A percentile compares a stretch with the other conserved stretches of the same genome.
Conservation (phyloP, 352 stramenopile species). For the Phytopythium chamaehyphon region DNA sequence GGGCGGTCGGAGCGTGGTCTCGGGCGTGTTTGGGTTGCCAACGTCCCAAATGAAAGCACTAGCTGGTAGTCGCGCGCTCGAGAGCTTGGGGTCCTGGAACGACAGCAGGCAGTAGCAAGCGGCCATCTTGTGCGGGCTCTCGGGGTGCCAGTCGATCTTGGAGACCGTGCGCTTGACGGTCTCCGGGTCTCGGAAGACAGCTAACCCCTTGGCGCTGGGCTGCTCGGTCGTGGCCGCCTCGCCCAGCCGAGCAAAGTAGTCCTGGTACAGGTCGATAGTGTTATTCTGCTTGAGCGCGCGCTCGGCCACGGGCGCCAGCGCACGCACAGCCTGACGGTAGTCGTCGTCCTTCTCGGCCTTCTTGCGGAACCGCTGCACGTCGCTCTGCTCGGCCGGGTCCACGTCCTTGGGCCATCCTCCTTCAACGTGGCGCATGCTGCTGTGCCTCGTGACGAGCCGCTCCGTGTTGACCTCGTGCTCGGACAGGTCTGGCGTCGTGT, state of each 20-base stretch:
- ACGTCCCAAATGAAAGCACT: slow-evolving; percentile 97
- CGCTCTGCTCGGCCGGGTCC: slow-evolving; percentile 94
- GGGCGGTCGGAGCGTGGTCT: slow-evolving; percentile 89
- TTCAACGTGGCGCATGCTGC: slow-evolving; percentile 94
- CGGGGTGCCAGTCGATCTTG: slow-evolving; percentile 97
- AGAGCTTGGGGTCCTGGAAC: slow-evolving; percentile 95
- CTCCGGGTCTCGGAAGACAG: slow-evolving; percentile 96
- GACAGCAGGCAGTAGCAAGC: slow-evolving; percentile 96
- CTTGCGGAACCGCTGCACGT: slow-evolving; percentile 95
- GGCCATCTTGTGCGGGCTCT: slow-evolving; percentile 94
- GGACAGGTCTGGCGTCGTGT: slow-evolving; percentile 89
- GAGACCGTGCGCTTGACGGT: slow-evolving; percentile 91
- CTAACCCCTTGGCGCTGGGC: slow-evolving; percentile 94
- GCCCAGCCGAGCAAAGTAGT: slow-evolving; percentile 93
- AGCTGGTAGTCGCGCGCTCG: slow-evolving; percentile 64
- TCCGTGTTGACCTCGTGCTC: slow-evolving; percentile 95
- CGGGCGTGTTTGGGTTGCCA: slow-evolving; percentile 95
- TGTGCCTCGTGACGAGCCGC: slow-evolving; percentile 89
- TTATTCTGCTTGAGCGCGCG: slow-evolving; percentile 97
- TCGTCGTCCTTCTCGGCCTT: slow-evolving; percentile 98
- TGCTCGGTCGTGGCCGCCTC: slow-evolving; percentile 92
- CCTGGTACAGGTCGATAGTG: slow-evolving; percentile 98
- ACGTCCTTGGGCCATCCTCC: slow-evolving; percentile 98
- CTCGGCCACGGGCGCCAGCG: slow-evolving; percentile 89
- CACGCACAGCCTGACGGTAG: slow-evolving; percentile 94